Base-by-base conservation (phyloP, 2,329 filamentous ascomycete species). In the Colletotrichum sansevieriae region DNA sequence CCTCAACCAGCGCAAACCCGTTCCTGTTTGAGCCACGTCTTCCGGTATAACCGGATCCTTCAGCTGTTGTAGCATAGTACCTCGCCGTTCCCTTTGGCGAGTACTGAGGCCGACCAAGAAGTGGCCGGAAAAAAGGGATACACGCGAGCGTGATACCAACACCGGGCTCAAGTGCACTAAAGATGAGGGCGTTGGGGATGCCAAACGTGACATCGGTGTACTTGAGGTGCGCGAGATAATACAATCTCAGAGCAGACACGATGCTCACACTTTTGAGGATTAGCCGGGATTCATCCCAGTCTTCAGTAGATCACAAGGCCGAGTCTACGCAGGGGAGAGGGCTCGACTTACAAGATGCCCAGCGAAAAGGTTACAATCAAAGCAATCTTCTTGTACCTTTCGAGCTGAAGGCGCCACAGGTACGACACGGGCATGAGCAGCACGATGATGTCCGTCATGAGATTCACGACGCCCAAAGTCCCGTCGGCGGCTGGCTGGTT, bases 61-160 rank as follows among this genome's bases (percentile, higher is more conserved):
- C 55, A 8, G 44, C 57, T 2, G 66, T 59, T 22, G 55, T 69
- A 18, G 18, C 18, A 43, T 65, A 65, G 35, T 69, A 66, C 11
- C 43, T 46, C 8, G 66, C 66, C 3, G 68, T 69, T 3, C 66
- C 66, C 18, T 69, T 69, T 5, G 49, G 22, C 13, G 66, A 69
- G 49, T 69, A 68, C n/a, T 60, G 39, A 8, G 52, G 71, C 33
- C 68, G 74, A 29, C 70, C 76, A 4, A 83, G 73, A 8, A 83
- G 74, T 6, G 81, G 80, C 1, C 80, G 78, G 37, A 83, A 74
- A 15, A 81, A 75, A 0, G 81, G 80, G 20, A 83, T 73, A 62
- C 79, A 83, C n/a, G 79, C 77, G 12, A 80, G 71, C 8, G 76
- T 77, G 11, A 83, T 76, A 41, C 76, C 80, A 33, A 83, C 73